phyloP scores from a whole-genome alignment of 441 rosid species.

The Theobroma grandiflorum region DNA sequence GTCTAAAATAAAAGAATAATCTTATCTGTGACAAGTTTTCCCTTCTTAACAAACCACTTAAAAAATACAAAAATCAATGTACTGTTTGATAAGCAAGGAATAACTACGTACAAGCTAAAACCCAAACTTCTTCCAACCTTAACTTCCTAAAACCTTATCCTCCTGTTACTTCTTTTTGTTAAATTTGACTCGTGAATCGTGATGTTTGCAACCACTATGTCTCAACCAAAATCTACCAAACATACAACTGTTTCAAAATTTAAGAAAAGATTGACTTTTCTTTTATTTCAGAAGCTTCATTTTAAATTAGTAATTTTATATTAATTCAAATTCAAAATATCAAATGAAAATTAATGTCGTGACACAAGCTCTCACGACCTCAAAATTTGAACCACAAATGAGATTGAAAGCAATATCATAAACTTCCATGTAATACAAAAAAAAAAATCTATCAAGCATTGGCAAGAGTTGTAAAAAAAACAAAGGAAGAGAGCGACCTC shows the following conservation, averaged over 20 bases:
- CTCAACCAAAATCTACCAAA: background rate
- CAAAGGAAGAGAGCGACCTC: background rate
- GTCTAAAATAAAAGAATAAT: conserved; percentile 27
- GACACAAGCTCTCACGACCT: conserved; percentile 25
- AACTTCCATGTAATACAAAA: background rate
- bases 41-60: background rate
- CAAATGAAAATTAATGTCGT: conserved; percentile 21
- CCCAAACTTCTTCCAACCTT: background rate
- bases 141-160: background rate
- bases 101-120: background rate
- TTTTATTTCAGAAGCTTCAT: background rate
- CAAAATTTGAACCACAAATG: conserved; percentile 25
- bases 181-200: background rate
- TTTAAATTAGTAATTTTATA: background rate
- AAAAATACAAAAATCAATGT: background rate
- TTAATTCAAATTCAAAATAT: background rate
- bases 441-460: background rate
- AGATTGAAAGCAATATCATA: conserved; percentile 37
- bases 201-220: background rate
- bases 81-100: background rate
- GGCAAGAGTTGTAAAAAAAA: background rate
- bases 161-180: background rate
- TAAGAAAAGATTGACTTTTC: background rate
- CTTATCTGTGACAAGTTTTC: background rate
- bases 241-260: background rate